Evolutionary conservation across 2,329 filamentous ascomycete genomes (phyloP).

Genomic region (Pseudogymnoascus sp.): DNA sequence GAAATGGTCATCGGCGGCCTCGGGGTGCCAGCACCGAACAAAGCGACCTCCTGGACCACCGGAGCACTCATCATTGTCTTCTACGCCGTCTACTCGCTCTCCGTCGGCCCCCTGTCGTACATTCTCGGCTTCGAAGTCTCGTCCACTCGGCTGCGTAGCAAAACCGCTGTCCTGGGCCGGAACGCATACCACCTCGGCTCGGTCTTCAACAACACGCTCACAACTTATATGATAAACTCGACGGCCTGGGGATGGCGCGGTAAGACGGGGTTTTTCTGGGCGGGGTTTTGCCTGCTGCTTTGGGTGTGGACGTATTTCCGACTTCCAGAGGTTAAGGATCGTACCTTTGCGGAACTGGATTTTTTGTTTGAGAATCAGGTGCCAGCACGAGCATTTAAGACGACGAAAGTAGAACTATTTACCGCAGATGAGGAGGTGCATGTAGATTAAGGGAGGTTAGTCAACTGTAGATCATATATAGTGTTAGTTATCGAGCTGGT

Average conservation of each 20-base stretch:
- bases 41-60: slow-evolving; percentile 44
- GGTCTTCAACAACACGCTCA: slow-evolving; percentile 70
- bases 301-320: slow-evolving; percentile 66
- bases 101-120: slow-evolving; percentile 79
- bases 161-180: slow-evolving; percentile 75
- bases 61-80: slow-evolving; percentile 64
- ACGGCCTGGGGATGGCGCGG: slow-evolving; percentile 77
- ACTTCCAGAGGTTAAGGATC: slow-evolving; percentile 66
- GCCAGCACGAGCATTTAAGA: slow-evolving; percentile 22
- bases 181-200: slow-evolving; percentile 61
- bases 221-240: slow-evolving; percentile 85
- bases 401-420: too few relatives aligned
- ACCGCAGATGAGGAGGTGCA: too few relatives aligned
- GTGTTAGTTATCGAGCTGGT: too few relatives aligned
- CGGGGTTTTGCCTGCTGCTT: slow-evolving; percentile 39
- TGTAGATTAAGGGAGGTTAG: too few relatives aligned
- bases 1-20: slow-evolving; percentile 61
- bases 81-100: slow-evolving; percentile 73
- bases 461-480: too few relatives aligned
- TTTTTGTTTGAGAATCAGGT: slow-evolving; percentile 66
- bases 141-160: slow-evolving; percentile 72
- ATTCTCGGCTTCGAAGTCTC: slow-evolving; percentile 76
- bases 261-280: slow-evolving; percentile 81
- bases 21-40: slow-evolving; percentile 32
- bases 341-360: slow-evolving; percentile 77